A percentile compares a stretch with the other conserved stretches of the same genome.
These are phyloP conservation scores for Yamadazyma sp. DNA, from an alignment of 805 yeast species.

Conservation along the genomic window DNA sequence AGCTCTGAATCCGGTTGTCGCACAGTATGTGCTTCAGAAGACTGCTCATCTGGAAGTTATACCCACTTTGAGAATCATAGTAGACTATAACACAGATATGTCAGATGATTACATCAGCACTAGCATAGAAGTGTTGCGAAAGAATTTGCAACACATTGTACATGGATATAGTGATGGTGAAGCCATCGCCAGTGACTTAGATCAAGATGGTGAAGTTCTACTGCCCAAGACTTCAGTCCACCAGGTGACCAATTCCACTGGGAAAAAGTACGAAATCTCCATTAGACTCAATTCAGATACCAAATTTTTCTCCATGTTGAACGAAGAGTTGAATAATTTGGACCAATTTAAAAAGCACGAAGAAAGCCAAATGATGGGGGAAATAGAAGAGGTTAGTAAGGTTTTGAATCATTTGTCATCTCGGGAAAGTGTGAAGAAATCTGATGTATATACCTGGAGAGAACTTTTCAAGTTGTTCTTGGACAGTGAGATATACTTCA, in stretches of 20 bases:
- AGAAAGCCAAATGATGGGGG: slow-evolving; percentile 41
- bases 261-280: slow-evolving; percentile 32
- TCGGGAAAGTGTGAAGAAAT: slow-evolving; percentile 28
- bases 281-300: slow-evolving; percentile 55
- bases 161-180: slow-evolving; percentile 12
- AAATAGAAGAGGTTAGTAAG: slow-evolving; percentile 44
- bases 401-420: slow-evolving; percentile 41
- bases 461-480: slow-evolving; percentile 63
- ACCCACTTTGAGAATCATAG: slow-evolving; percentile 39
- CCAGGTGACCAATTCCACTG: background rate
- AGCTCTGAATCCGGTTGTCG: slow-evolving; percentile 40
- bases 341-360: slow-evolving; percentile 44
- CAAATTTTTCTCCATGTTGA: slow-evolving; percentile 57
- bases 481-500: slow-evolving; percentile 65
- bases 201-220: slow-evolving; percentile 4
- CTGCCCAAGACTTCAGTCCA: slow-evolving; percentile 10
- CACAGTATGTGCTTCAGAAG: slow-evolving; percentile 41
- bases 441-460: slow-evolving; percentile 69
- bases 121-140: slow-evolving; percentile 12
- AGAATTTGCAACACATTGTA: slow-evolving; percentile 14
- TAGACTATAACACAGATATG: slow-evolving; percentile 25
- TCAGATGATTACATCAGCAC: slow-evolving; percentile 32
- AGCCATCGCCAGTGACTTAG: background rate
- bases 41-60: slow-evolving; percentile 24
- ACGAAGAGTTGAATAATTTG: slow-evolving; percentile 52